These are phyloP conservation scores for Eimeria sp. DNA, from an alignment of 169 alveolate species.

Conservation along the genomic window DNA sequence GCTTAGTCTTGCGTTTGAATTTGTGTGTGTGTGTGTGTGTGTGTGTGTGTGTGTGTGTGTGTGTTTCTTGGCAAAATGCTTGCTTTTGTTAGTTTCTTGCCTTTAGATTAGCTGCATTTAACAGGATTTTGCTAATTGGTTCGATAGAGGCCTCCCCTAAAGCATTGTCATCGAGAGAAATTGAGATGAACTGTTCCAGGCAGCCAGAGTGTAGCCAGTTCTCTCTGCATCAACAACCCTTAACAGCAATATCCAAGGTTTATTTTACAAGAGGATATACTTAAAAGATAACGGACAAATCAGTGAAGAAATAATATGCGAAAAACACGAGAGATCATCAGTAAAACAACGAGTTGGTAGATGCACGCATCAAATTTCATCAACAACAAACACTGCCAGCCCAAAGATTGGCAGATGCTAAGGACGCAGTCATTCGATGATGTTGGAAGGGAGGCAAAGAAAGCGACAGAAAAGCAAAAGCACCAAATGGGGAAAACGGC, in stretches of 20 bases:
- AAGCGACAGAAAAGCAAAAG: no score
- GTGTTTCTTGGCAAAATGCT: no score
- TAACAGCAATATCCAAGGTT: background rate
- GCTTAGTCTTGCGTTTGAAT: no score
- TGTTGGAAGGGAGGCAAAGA: no score
- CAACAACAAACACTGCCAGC: no score
- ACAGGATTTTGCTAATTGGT: conserved; percentile 14
- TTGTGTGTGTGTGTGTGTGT: no score
- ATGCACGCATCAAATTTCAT: no score
- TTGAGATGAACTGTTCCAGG: background rate
- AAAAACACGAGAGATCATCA: no score
- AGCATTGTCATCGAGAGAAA: conserved; percentile 32
- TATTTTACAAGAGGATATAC: background rate
- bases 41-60: no score
- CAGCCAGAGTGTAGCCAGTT: background rate
- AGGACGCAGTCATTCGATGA: no score
- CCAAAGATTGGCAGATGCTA: no score
- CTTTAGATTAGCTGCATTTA: background rate
- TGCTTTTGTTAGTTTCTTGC: conserved; percentile 1
- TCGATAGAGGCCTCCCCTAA: conserved; percentile 27
- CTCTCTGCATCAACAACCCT: background rate
- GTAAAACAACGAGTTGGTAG: no score
- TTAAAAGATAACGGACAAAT: background rate
- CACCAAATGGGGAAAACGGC: background rate
- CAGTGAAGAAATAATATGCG: background rate